Percentiles rank a stretch among this genome's conserved stretches.
These are phyloP conservation scores for Suillus bovinus DNA, from an alignment of 768 basidiomycete species.

Conservation along the genomic window DNA sequence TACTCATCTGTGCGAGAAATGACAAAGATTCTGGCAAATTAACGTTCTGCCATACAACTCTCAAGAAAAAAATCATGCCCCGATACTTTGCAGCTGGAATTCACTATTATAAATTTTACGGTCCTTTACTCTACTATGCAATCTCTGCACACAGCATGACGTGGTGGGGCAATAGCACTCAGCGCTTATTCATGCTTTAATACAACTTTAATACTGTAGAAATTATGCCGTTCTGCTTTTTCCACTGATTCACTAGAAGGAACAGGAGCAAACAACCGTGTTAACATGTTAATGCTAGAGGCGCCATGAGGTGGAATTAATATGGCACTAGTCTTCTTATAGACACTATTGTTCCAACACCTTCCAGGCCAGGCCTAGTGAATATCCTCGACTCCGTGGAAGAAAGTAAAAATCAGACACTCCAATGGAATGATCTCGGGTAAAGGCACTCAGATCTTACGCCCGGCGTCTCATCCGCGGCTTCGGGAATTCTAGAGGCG, in stretches of 20 bases:
- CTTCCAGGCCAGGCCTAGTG: not conserved
- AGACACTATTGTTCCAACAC: no score
- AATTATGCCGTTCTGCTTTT: no score
- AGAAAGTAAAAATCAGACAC: not conserved
- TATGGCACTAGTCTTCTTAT: not conserved
- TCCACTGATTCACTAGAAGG: no score
- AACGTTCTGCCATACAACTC: not conserved
- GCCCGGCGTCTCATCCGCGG: constrained; percentile 38
- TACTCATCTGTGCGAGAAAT: not conserved
- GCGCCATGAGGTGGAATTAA: not conserved
- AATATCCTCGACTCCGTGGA: not conserved
- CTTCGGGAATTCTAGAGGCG: constrained; percentile 84
- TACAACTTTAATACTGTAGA: no score
- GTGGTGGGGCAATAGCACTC: no score
- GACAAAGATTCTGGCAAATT: not conserved
- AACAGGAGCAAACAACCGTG: not conserved
- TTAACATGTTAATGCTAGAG: not conserved
- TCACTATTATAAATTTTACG: no score
- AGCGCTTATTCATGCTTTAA: no score
- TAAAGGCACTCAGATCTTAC: constrained; percentile 9
- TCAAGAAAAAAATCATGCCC: not conserved
- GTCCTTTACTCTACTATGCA: no score
- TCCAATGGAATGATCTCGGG: not conserved
- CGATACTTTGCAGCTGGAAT: not conserved
- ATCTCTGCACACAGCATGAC: no score